Evolutionary conservation across 73 alveolate species (phyloP), one percentile per base, ranked within the genome.

Genomic region (Blepharisma stoltei): DNA sequence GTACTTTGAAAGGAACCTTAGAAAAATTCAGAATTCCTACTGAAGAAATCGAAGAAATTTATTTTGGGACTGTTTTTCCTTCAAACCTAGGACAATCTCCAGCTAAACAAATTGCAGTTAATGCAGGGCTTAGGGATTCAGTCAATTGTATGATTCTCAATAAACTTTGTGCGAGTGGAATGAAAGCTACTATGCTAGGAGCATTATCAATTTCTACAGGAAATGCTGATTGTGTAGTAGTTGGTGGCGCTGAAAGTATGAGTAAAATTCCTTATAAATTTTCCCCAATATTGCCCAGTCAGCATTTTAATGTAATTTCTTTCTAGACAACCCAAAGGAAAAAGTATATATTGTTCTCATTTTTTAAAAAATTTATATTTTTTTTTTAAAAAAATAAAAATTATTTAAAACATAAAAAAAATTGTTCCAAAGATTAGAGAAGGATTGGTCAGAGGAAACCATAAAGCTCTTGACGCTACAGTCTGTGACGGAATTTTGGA

Each of bases 171-270:
- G 95, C 96, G 49, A 78, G 94, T 67, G 98, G 97, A 46, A 77
- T 93, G 97, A 93, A 91, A 78, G 81, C 96, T 18, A 85, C 91
- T 32, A 86, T 82, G 89, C 73, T 89, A 44, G 98, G 92, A 6
- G 88, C 96, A 25, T 83, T 82, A 53, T 70, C 90, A 41, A 91
- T 93, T 66, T 84, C 88, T 41, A 81, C 88, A 37, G 97, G 97
- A 5, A 82, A 86, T 54, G 70, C 91, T 27, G 88, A 83, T 44
- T 77, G 88, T 48, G 81, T 83, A 45, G 83, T 90, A 6, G 93
- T 92, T n/a, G 97, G 95, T 25, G 96, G 97, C 7, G 67, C 82
- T 79, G 98, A 93, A 55, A 53, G 90, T 65, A 91, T 91, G 98
- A 86, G 95, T 49, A 80, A 79, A 67, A 83, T 78, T 48, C 98